phyloP scores from a whole-genome alignment of 2,329 filamentous ascomycete species.

The Seiridium unicorne region DNA sequence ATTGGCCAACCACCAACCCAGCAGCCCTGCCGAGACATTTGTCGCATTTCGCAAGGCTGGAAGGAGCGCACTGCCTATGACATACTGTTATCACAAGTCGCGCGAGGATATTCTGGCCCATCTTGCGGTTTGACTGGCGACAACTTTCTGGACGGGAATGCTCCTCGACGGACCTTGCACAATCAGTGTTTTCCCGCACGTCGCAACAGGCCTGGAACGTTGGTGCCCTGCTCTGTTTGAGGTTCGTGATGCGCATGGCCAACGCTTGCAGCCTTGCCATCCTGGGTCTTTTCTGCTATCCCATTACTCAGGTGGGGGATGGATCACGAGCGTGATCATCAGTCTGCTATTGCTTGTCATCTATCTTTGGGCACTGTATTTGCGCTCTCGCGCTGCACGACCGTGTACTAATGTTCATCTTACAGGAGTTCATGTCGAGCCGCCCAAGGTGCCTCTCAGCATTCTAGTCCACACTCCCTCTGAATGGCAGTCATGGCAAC shows the following conservation, averaged over 20 bases:
- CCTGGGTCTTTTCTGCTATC: background rate
- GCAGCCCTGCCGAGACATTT: slow-evolving; percentile 9
- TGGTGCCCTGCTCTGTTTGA: background rate
- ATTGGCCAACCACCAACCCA: slow-evolving; percentile 14
- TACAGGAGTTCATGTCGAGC: slow-evolving; percentile 5
- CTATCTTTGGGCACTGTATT: background rate
- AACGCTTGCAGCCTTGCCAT: background rate
- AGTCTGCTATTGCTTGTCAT: background rate
- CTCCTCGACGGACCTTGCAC: too few relatives aligned
- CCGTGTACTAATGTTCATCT: too few relatives aligned
- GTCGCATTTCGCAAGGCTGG: slow-evolving; percentile 22
- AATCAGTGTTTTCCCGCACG: too few relatives aligned
- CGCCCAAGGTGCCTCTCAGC: background rate
- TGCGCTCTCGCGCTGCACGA: background rate
- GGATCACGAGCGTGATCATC: background rate
- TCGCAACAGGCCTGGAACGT: background rate
- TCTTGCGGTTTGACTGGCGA: too few relatives aligned
- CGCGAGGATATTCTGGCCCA: background rate
- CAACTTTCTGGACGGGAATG: too few relatives aligned
- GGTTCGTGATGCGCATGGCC: background rate
- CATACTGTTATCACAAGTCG: background rate
- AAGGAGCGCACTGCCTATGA: background rate
- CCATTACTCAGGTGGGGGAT: background rate
- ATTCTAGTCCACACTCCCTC: background rate
- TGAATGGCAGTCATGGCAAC: slow-evolving; percentile 30